phyloP scores from a whole-genome alignment of 495 filamentous ascomycete species.

The Annulohypoxylon bovei region DNA sequence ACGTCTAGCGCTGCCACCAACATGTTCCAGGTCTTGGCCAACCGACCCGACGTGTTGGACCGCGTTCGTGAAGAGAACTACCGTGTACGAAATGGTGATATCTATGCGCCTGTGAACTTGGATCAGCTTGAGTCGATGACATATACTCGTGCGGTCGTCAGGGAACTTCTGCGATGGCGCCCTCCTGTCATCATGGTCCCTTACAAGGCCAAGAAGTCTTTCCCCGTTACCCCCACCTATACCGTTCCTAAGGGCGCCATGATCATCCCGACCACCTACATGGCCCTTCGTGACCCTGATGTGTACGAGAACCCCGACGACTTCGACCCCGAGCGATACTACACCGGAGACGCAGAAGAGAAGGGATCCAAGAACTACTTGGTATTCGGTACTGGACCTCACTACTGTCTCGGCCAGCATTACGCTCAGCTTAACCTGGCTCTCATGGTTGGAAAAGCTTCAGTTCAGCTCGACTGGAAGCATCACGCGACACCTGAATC shows the following conservation, averaged over 20 bases:
- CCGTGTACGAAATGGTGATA: slow-evolving; percentile 78
- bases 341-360: slow-evolving; percentile 84
- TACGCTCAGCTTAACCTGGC: slow-evolving; percentile 93
- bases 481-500: slow-evolving; percentile 82
- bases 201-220: slow-evolving; percentile 92
- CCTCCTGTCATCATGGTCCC: slow-evolving; percentile 98
- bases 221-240: slow-evolving; percentile 89
- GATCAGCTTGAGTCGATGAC: slow-evolving; percentile 87
- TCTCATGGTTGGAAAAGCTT: slow-evolving; percentile 94
- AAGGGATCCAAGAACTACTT: slow-evolving; percentile 96
- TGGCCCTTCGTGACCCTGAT: slow-evolving; percentile 91
- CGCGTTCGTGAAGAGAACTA: slow-evolving; percentile 94
- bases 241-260: slow-evolving; percentile 93
- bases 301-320: slow-evolving; percentile 89
- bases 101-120: slow-evolving; percentile 73
- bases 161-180: slow-evolving; percentile 93
- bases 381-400: slow-evolving; percentile 94
- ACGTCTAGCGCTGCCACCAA: slow-evolving; percentile 93
- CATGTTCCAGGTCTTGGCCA: slow-evolving; percentile 94
- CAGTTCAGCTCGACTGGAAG: slow-evolving; percentile 88
- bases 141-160: slow-evolving; percentile 92
- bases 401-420: slow-evolving; percentile 95
- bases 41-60: slow-evolving; percentile 90
- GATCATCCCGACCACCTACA: slow-evolving; percentile 91
- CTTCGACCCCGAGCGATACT: slow-evolving; percentile 93